Evolutionary conservation across 805 yeast species (phyloP).

Genomic region (Candida hispaniensis): DNA sequence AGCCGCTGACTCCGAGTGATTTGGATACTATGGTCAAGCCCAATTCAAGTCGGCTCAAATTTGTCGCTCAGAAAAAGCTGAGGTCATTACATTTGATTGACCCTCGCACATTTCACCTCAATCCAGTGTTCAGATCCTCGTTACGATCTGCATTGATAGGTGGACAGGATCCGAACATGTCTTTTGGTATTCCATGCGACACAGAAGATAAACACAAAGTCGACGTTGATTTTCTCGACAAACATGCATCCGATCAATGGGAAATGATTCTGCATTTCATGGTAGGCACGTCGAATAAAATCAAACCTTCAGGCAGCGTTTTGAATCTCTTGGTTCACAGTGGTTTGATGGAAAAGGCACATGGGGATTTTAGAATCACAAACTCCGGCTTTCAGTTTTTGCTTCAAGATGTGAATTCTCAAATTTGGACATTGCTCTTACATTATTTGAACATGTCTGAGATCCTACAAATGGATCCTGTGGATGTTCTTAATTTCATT

Average conservation of each 20-base stretch:
- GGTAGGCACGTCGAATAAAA: slow-evolving; percentile 77
- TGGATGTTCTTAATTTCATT: slow-evolving; percentile 86
- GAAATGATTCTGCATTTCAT: slow-evolving; percentile 90
- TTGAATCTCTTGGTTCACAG: slow-evolving; percentile 64
- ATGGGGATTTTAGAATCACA: slow-evolving; percentile 52
- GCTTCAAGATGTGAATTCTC: slow-evolving; percentile 85
- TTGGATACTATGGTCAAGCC: slow-evolving; percentile 56
- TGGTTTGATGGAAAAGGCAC: slow-evolving; percentile 63
- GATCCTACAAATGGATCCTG: slow-evolving; percentile 83
- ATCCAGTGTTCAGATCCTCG: slow-evolving; percentile 62
- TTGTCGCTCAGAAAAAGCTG: slow-evolving; percentile 70
- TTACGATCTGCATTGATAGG: slow-evolving; percentile 82
- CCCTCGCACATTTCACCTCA: slow-evolving; percentile 38
- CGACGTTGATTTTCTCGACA: slow-evolving; percentile 56
- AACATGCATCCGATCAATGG: slow-evolving; percentile 82
- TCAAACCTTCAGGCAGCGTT: slow-evolving; percentile 69
- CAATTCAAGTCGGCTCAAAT: slow-evolving; percentile 41
- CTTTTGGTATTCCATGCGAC: slow-evolving; percentile 66
- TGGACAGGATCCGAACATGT: slow-evolving; percentile 43
- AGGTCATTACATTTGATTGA: slow-evolving; percentile 64
- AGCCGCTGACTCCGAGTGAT: slow-evolving; percentile 41
- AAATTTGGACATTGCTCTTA: slow-evolving; percentile 82
- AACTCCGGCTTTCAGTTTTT: slow-evolving; percentile 89
- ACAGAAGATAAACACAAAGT: slow-evolving; percentile 46
- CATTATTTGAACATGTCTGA: slow-evolving; percentile 83